These are phyloP conservation scores for Scutellaria baicalensis DNA, from an alignment of 257 asterid species.

Conservation along the genomic window DNA sequence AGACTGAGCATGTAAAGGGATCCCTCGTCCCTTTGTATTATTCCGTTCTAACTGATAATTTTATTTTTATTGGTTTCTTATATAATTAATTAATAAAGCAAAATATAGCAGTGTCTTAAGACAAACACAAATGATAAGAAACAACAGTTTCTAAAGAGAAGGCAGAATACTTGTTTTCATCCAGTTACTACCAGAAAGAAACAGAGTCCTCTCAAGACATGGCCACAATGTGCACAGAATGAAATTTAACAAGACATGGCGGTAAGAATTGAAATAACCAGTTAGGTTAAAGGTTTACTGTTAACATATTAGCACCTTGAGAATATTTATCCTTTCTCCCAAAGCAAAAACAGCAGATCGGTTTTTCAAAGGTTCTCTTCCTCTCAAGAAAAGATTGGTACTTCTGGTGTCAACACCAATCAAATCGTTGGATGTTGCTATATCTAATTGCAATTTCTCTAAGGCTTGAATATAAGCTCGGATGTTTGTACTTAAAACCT, in stretches of 20 bases:
- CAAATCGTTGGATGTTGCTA: constrained; percentile 94
- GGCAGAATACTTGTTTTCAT: neutral
- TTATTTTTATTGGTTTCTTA: no score
- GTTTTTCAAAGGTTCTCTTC: constrained; percentile 97
- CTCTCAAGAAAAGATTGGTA: constrained; percentile 83
- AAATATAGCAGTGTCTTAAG: neutral
- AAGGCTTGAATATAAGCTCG: constrained; percentile 97
- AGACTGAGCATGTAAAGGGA: no score
- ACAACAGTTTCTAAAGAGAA: neutral
- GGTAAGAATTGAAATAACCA: neutral
- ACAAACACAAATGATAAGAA: neutral
- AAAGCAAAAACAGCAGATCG: constrained; percentile 97
- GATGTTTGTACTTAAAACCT: constrained; percentile 90
- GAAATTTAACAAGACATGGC: neutral
- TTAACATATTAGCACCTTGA: constrained; percentile 54
- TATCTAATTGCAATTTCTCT: constrained; percentile 96
- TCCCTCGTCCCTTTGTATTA: no score
- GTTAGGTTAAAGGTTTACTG: neutral
- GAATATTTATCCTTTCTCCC: constrained; percentile 95
- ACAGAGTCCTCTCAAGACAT: no score
- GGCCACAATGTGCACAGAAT: no score
- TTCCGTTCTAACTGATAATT: no score
- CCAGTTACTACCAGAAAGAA: neutral
- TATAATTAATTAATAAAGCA: no score
- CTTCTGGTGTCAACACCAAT: constrained; percentile 97